Evolutionary conservation across 768 basidiomycete genomes (phyloP).

Genomic region (Leccinum broughii): DNA sequence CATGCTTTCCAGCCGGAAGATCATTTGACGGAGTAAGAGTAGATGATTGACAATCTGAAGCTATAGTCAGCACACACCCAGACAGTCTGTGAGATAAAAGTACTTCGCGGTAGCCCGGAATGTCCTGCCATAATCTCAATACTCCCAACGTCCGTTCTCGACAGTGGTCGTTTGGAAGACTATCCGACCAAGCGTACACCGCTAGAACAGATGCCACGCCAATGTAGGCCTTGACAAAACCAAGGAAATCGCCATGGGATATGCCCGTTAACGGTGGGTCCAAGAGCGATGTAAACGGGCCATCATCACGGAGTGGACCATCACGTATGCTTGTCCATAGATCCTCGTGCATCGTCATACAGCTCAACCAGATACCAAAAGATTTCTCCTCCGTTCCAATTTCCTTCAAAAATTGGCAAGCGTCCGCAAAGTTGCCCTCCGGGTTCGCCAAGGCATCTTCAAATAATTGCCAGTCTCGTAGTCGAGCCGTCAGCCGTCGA

Average conservation of each 20-base stretch:
- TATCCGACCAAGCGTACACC: slow-evolving; percentile 81
- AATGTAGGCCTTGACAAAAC: slow-evolving; percentile 64
- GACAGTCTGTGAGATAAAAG: slow-evolving; percentile 18
- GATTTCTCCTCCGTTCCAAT: slow-evolving; percentile 64
- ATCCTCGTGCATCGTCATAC: slow-evolving; percentile 60
- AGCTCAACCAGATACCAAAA: slow-evolving; percentile 72
- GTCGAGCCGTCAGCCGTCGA: slow-evolving; percentile 47
- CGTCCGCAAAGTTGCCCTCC: slow-evolving; percentile 48
- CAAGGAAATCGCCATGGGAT: slow-evolving; percentile 59
- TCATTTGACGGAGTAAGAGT: slow-evolving; percentile 69
- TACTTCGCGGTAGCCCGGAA: slow-evolving; percentile 76
- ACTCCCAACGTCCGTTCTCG: slow-evolving; percentile 65
- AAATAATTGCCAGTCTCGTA: slow-evolving; percentile 60
- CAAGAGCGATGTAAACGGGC: slow-evolving; percentile 43
- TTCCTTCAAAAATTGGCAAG: slow-evolving; percentile 57
- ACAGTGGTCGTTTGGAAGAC: slow-evolving; percentile 62
- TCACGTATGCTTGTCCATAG: slow-evolving; percentile 36
- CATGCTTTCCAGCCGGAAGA: slow-evolving; percentile 71
- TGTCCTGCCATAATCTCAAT: slow-evolving; percentile 39
- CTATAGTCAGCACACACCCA: slow-evolving; percentile 7
- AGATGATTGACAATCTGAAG: slow-evolving; percentile 70
- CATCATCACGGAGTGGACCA: slow-evolving; percentile 18
- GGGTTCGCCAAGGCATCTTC: slow-evolving; percentile 60
- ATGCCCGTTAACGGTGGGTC: slow-evolving; percentile 26
- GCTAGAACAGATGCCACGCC: slow-evolving; percentile 68